Percentiles rank a stretch among this genome's conserved stretches.
Evolutionary conservation across 306 rosid genomes (phyloP).

Genomic region (Cucurbita argyrosperma): DNA sequence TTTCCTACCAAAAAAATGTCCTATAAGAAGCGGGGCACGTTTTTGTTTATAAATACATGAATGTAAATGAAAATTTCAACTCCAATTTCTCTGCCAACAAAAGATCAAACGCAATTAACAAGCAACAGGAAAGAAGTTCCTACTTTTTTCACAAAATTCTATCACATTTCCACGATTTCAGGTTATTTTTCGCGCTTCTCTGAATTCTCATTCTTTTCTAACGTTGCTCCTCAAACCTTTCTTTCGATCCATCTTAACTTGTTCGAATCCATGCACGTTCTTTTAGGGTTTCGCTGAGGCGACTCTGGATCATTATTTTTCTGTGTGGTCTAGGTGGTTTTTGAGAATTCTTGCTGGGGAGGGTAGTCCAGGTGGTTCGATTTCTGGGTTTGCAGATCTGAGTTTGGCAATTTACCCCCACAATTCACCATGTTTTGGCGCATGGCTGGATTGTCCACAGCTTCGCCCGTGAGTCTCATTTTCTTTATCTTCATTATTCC

Average conservation of each 20-base stretch:
- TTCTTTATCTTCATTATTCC: not conserved
- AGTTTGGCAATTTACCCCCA: conserved; percentile 10
- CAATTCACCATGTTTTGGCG: conserved; percentile 90
- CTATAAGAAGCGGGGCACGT: not conserved
- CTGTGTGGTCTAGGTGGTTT: conserved; percentile 7
- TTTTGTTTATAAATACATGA: not conserved
- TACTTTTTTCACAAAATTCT: not conserved
- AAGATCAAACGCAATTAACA: not conserved
- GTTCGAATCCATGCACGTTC: conserved; percentile 10
- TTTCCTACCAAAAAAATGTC: not conserved
- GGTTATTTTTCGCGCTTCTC: conserved; percentile 16
- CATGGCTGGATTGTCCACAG: conserved; percentile 92
- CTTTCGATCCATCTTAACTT: conserved; percentile 30
- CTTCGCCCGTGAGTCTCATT: conserved; percentile 78
- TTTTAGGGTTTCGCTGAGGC: conserved; percentile 8
- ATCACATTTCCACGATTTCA: conserved; percentile 41
- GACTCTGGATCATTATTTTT: conserved; percentile 5
- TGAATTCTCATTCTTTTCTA: conserved; percentile 9
- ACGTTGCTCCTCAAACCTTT: conserved; percentile 6
- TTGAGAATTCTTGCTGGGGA: conserved; percentile 13
- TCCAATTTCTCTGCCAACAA: not conserved
- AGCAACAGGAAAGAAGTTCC: not conserved
- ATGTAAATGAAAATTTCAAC: not conserved
- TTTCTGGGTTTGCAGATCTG: conserved; percentile 67
- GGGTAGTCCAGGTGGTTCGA: conserved; percentile 36